A percentile compares a stretch with the other conserved stretches of the same genome.
Conservation (phyloP, 495 filamentous ascomycete species). For the Hypoxylon cercidicola region DNA sequence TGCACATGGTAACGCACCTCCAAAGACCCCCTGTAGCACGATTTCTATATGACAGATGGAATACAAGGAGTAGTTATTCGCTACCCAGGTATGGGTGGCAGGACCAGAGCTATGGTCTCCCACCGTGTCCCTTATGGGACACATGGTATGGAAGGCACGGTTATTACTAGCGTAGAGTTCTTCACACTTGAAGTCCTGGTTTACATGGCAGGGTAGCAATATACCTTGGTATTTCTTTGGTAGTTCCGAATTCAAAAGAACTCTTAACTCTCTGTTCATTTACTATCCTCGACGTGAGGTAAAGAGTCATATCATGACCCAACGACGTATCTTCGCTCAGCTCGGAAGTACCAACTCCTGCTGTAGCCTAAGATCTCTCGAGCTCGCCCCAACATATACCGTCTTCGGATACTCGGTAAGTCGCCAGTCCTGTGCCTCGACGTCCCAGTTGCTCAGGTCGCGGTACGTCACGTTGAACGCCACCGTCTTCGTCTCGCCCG, state of each 20-base stretch:
- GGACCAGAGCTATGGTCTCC: too few species aligned
- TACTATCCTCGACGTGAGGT: too few species aligned
- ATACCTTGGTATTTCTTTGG: not conserved
- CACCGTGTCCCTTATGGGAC: too few species aligned
- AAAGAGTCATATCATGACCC: too few species aligned
- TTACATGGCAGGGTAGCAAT: not conserved
- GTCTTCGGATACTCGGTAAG: conserved; percentile 49
- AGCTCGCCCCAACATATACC: conserved; percentile 53
- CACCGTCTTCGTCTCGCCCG: conserved; percentile 68
- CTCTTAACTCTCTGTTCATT: too few species aligned
- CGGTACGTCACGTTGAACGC: conserved; percentile 76
- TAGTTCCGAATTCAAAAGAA: not conserved
- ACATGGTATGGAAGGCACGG: too few species aligned
- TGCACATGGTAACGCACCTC: conserved; percentile 22
- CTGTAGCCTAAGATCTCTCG: conserved; percentile 45
- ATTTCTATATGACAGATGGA: too few species aligned
- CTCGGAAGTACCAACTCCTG: conserved; percentile 15
- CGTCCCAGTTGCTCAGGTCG: conserved; percentile 84
- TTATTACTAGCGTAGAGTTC: too few species aligned
- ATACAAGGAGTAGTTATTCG: too few species aligned
- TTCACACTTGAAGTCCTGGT: not conserved
- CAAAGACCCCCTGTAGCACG: too few species aligned
- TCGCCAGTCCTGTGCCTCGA: conserved; percentile 80
- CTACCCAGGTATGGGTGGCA: too few species aligned
- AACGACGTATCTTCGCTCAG: too few species aligned